Base-by-base conservation (phyloP, 257 asterid species). In the Lavandula angustifolia region DNA sequence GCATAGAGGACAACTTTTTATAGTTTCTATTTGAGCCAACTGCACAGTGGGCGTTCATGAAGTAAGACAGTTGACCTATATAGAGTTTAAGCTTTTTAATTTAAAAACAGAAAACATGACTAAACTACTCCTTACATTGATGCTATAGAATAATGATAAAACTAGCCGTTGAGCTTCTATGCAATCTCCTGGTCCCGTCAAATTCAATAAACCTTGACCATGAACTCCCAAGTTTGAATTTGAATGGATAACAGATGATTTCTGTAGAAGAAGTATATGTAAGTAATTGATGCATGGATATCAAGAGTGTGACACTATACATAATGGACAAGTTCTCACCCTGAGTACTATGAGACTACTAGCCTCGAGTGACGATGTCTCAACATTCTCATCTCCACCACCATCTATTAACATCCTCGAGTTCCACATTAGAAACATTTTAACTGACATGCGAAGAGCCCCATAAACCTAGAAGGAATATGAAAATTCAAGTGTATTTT, bases 391-490 rank as follows among this genome's bases (percentile, higher is more conserved):
- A 75, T 94, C 98, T 61, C 98, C 89, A 61, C 96, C 99, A 17
- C 98, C 99, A 78, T 94, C 95, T 69, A 94, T 94, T 75, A 81
- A 66, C 95, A 94, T 80, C 75, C 69, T 71, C 53, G 99, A 90
- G 78, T 94, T 94, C 98, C 92, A 91, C 99, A 94, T 94, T 78
- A 94, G 64, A 71, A 91, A 86, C 94, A 94, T 88, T 78, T 94
- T 94, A 63, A 94, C 96, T 18, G 98, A 75, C 99, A 91, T 88
- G 60, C 98, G 95, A 69, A 94, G 96, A 60, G 99, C 99, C 69
- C 97, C 99, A 77, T 83, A 94, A 70, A 94, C 98, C 98, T 94
- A 77, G 31, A 79, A 57, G 65, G 27, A 22, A 2, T 22, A 22
- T 22, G 27, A 22, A 22, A 22, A 22, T 1, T 22, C 27, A 22